A percentile compares a stretch with the other conserved stretches of the same genome.
Conservation (phyloP, 2,329 filamentous ascomycete species). For the Fusarium buxicola region DNA sequence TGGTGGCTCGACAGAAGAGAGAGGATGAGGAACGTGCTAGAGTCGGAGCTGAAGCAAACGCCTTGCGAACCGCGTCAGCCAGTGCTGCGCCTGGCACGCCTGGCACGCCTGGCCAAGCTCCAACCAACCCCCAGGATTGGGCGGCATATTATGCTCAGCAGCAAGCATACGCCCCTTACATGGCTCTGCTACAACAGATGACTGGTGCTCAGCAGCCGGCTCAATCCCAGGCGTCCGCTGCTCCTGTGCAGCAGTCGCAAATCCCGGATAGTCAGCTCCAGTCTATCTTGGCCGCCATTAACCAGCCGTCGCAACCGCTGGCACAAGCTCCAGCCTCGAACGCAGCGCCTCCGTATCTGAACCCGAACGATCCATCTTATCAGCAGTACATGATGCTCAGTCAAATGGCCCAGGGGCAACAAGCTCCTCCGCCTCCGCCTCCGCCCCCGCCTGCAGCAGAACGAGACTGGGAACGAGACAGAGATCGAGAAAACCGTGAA, state of each 20-base stretch:
- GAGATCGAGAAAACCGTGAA: conserved; percentile 46
- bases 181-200: conserved; percentile 57
- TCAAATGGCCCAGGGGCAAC: conserved; percentile 53
- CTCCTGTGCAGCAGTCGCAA: conserved; percentile 42
- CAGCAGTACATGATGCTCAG: conserved; percentile 55
- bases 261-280: conserved; percentile 56
- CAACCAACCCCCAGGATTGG: conserved; percentile 50
- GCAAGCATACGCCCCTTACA: conserved; percentile 56
- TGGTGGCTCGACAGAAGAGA: conserved; percentile 53
- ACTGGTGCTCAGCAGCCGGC: conserved; percentile 48
- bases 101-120: conserved; percentile 39
- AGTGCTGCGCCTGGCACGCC: conserved; percentile 29
- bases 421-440: conserved; percentile 40
- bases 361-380: conserved; percentile 55
- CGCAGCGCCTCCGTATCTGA: conserved; percentile 45
- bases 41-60: conserved; percentile 50
- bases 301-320: conserved; percentile 49
- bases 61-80: conserved; percentile 41
- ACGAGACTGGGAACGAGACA: conserved; percentile 47
- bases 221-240: conserved; percentile 22
- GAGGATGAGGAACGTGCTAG: conserved; percentile 54
- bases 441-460: conserved; percentile 46
- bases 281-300: conserved; percentile 58
- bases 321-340: conserved; percentile 37
- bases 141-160: conserved; percentile 57